Conservation (phyloP, 768 basidiomycete genomes). For the Dioszegia hungarica region DNA sequence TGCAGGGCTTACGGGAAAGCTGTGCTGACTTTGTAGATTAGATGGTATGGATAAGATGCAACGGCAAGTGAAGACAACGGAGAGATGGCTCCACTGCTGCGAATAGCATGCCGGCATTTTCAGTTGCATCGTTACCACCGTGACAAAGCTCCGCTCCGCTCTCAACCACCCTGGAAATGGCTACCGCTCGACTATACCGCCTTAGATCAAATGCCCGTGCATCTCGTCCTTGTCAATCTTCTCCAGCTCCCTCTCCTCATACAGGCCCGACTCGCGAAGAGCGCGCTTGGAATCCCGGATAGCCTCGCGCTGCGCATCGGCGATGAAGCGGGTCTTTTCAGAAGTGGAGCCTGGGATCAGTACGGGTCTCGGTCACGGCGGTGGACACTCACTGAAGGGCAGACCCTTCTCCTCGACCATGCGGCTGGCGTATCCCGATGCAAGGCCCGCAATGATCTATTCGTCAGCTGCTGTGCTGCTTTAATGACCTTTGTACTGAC, state of each 20-base stretch:
- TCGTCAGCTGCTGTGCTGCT: background rate
- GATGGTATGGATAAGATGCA: no score
- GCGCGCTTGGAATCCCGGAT: slow-evolving; percentile 31
- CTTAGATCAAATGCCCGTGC: slow-evolving; percentile 19
- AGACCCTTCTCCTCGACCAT: slow-evolving; percentile 37
- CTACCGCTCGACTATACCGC: no score
- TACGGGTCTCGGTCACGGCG: background rate
- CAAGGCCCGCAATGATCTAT: slow-evolving; percentile 35
- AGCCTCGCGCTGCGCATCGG: slow-evolving; percentile 22
- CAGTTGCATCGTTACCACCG: no score
- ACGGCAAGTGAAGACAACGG: no score
- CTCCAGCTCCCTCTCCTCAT: slow-evolving; percentile 26
- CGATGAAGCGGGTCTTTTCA: slow-evolving; percentile 32
- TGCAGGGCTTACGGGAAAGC: no score
- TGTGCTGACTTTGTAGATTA: no score
- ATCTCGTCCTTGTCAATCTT: slow-evolving; percentile 33
- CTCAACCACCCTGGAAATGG: no score
- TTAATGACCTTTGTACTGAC: background rate
- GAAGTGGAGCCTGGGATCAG: slow-evolving; percentile 14
- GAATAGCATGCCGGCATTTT: no score
- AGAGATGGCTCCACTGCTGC: no score
- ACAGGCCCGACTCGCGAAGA: slow-evolving; percentile 33
- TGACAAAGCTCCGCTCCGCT: no score
- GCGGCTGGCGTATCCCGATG: slow-evolving; percentile 26
- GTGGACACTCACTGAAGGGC: slow-evolving; percentile 33